A percentile compares a stretch with the other conserved stretches of the same genome.
Evolutionary conservation across 2,329 filamentous ascomycete genomes (phyloP).

Genomic region (Aspergillus versicolor): DNA sequence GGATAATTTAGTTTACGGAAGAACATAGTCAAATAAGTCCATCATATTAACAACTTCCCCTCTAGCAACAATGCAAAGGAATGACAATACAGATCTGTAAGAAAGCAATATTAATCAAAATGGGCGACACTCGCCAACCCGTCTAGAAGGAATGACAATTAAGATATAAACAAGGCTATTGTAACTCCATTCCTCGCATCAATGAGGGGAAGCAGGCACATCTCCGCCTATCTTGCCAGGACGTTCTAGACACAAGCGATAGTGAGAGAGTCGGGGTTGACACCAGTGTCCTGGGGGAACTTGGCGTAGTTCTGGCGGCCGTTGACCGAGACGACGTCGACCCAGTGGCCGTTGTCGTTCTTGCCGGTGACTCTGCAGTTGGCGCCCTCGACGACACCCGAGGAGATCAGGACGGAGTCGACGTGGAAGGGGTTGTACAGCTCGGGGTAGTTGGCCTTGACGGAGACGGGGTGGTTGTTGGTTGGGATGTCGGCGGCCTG

Average conservation of each 20-base stretch:
- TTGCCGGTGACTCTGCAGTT: background rate
- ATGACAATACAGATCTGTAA: background rate
- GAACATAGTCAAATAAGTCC: background rate
- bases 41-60: background rate
- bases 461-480: background rate
- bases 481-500: background rate
- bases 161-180: background rate
- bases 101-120: background rate
- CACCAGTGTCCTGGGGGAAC: background rate
- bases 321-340: background rate
- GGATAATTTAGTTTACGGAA: no score
- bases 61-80: background rate
- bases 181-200: no score
- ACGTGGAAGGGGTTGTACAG: constrained; percentile 3
- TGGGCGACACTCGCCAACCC: background rate
- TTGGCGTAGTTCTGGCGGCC: background rate
- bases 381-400: background rate
- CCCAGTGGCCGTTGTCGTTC: background rate
- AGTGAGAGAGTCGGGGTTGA: background rate
- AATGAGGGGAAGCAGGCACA: no score
- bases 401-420: constrained; percentile 3
- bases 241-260: background rate
- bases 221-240: background rate
- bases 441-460: background rate
- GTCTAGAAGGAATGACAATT: background rate